A percentile compares a stretch with the other conserved stretches of the same genome.
phyloP scores from a whole-genome alignment of 1,139 yeast species.

The Meyerozyma sp. region DNA sequence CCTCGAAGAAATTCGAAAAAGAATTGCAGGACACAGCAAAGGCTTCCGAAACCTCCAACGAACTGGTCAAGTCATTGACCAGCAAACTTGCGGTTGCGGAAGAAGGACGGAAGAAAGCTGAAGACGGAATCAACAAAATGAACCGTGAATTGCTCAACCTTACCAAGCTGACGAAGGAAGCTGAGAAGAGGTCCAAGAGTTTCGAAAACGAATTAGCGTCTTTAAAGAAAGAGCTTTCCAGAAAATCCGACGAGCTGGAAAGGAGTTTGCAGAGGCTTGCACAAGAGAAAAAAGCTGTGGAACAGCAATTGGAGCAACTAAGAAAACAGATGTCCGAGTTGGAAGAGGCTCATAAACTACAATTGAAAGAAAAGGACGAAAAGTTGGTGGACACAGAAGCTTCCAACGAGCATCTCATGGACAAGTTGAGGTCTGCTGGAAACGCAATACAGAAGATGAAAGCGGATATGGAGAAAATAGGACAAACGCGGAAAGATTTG shows the following conservation, averaged over 20 bases:
- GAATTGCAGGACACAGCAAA: constrained; percentile 5
- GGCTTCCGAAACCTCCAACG: constrained; percentile 7
- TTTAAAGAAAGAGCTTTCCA: constrained; percentile 1
- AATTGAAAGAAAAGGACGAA: constrained; percentile 17
- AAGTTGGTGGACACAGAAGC: constrained; percentile 27
- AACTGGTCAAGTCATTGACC: constrained; percentile 18
- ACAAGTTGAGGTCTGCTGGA: constrained; percentile 44
- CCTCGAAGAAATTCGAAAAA: constrained; percentile 8
- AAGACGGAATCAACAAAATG: constrained; percentile 88
- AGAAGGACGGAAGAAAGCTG: constrained; percentile 61
- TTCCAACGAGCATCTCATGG: constrained; percentile 33
- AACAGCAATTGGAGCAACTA: constrained; percentile 6
- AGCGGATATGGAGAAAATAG: neutral
- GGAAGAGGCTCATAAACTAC: constrained; percentile 9
- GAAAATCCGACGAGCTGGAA: constrained; percentile 14
- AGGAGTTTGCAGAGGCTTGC: constrained; percentile 14
- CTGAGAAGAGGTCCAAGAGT: constrained; percentile 39
- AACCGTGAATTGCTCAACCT: constrained; percentile 71
- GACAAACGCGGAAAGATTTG: neutral
- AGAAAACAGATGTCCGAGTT: constrained; percentile 9
- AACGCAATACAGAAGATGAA: constrained; percentile 38
- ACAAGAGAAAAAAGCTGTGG: constrained; percentile 11
- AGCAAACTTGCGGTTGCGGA: constrained; percentile 24
- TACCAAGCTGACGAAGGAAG: constrained; percentile 52
- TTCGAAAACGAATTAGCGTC: constrained; percentile 34